A percentile compares a stretch with the other conserved stretches of the same genome.
Evolutionary conservation across 768 basidiomycete genomes (phyloP).

Genomic region (Suillus bovinus): DNA sequence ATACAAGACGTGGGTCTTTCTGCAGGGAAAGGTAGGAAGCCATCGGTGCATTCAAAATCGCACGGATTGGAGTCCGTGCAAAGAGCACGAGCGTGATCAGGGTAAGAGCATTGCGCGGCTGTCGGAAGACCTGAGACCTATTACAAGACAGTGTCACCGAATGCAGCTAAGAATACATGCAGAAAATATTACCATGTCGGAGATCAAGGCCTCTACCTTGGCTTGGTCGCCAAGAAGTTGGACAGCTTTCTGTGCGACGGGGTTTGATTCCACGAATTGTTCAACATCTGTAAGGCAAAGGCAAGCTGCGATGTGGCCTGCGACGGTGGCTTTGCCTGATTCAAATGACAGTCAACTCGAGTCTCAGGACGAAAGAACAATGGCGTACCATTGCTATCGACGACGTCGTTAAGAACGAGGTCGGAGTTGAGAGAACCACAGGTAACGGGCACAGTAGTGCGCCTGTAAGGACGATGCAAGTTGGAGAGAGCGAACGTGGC

Average conservation of each 20-base stretch:
- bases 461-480: slow-evolving; percentile 8
- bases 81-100: slow-evolving; percentile 26
- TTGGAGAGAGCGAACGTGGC: slow-evolving; percentile 18
- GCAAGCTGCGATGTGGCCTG: slow-evolving; percentile 29
- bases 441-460: slow-evolving; percentile 10
- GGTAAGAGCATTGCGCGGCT: slow-evolving; percentile 32
- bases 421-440: slow-evolving; percentile 19
- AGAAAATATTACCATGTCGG: slow-evolving; percentile 21
- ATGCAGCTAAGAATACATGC: not conserved
- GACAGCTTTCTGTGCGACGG: slow-evolving; percentile 23
- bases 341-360: not conserved
- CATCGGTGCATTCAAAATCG: slow-evolving; percentile 30
- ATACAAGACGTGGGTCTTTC: slow-evolving; percentile 24
- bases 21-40: slow-evolving; percentile 24
- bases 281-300: slow-evolving; percentile 31
- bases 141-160: not conserved
- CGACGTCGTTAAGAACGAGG: slow-evolving; percentile 20
- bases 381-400: slow-evolving; percentile 13
- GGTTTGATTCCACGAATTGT: slow-evolving; percentile 24
- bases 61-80: slow-evolving; percentile 25
- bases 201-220: slow-evolving; percentile 24
- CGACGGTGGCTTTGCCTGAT: slow-evolving; percentile 21
- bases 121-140: slow-evolving; percentile 25
- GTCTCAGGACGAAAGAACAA: too few relatives aligned
- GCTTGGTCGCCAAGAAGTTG: slow-evolving; percentile 20